These are phyloP conservation scores for Orbilia blumenaviensis DNA, from an alignment of 2,329 filamentous ascomycete species.

Conservation along the genomic window DNA sequence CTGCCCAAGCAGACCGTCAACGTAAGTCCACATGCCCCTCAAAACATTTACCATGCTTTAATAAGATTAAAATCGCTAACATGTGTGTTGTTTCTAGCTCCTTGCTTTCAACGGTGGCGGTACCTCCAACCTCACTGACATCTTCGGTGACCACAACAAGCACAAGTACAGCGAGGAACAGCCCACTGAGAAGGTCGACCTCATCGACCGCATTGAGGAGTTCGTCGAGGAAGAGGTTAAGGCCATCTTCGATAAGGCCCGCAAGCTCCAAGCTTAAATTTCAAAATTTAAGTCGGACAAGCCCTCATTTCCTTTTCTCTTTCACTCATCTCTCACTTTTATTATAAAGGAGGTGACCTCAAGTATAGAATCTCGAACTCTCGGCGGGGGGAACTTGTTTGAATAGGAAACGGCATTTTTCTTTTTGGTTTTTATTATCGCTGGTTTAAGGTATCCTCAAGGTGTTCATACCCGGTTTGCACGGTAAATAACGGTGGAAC, in stretches of 20 bases:
- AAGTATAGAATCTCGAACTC: too few species aligned
- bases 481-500: constrained; percentile 27
- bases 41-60: constrained; percentile 16
- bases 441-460: too few species aligned
- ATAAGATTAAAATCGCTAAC: constrained; percentile 53
- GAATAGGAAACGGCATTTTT: constrained; percentile 27
- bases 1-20: constrained; percentile 89
- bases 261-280: constrained; percentile 35
- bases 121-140: constrained; percentile 86
- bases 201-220: constrained; percentile 47
- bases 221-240: constrained; percentile 51
- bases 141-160: constrained; percentile 78
- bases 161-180: constrained; percentile 60
- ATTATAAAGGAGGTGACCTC: constrained; percentile 5
- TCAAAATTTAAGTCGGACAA: too few species aligned
- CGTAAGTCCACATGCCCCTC: constrained; percentile 65
- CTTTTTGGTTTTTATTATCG: neutral
- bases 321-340: neutral
- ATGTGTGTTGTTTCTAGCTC: constrained; percentile 64
- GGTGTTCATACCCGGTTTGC: constrained; percentile 3
- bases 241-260: constrained; percentile 51
- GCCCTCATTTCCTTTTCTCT: neutral
- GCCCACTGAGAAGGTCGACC: constrained; percentile 12
- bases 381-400: too few species aligned
- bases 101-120: constrained; percentile 99